These are phyloP conservation scores for Leccinum uliginosum DNA, from an alignment of 768 basidiomycete genomes.

Conservation along the genomic window DNA sequence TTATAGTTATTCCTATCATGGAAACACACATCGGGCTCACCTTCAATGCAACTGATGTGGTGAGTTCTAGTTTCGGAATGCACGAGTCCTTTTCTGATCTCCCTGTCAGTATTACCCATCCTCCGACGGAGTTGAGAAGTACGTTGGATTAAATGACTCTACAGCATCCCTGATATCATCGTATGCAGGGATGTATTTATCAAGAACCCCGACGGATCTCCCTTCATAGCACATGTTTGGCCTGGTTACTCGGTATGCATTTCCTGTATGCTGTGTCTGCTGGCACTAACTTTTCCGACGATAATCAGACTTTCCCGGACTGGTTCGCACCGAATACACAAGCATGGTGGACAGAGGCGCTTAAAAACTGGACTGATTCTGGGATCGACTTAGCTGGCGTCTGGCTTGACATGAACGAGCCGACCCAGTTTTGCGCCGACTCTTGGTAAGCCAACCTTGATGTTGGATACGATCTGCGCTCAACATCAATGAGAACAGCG, in stretches of 20 bases:
- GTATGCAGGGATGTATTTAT: conserved; percentile 58
- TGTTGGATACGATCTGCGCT: neutral
- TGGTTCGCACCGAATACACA: conserved; percentile 54
- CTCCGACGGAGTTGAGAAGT: conserved; percentile 56
- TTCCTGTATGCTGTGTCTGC: neutral
- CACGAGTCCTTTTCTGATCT: neutral
- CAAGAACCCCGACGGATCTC: conserved; percentile 68
- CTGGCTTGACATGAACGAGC: conserved; percentile 71
- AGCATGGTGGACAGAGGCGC: conserved; percentile 57
- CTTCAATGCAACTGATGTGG: conserved; percentile 57
- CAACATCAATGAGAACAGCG: conserved; percentile 21
- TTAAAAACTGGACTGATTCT: conserved; percentile 47
- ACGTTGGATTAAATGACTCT: conserved; percentile 13
- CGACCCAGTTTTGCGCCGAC: conserved; percentile 58
- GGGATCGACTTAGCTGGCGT: conserved; percentile 62
- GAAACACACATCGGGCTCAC: conserved; percentile 59
- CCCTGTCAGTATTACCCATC: conserved; percentile 61
- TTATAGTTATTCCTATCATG: conserved; percentile 62
- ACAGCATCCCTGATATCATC: neutral
- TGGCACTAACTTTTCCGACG: neutral
- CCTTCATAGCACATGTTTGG: conserved; percentile 76
- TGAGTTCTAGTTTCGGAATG: conserved; percentile 30
- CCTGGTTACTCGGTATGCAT: conserved; percentile 68
- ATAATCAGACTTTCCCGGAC: conserved; percentile 51
- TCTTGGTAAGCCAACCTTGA: conserved; percentile 41